Evolutionary conservation across 306 rosid species (phyloP), one percentile per base, ranked within the genome.

Genomic region (Styphnolobium japonicum): DNA sequence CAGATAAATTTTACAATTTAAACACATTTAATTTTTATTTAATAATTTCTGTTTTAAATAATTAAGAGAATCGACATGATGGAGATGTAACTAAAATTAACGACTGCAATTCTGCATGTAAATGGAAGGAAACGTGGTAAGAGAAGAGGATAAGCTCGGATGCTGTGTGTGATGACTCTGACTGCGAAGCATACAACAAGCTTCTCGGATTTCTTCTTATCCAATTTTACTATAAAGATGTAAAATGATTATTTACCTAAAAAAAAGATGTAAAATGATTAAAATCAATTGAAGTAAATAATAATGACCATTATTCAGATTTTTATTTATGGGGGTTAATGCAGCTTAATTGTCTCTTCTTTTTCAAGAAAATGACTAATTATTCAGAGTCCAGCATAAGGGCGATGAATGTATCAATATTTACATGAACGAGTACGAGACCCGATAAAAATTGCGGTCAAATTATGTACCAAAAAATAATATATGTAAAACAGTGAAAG

Each of bases 151-250:
- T 16, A 1, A 1, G 9, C 65, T 11, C 9, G 65, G 1, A 10
- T 25, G 4, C 16, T 25, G 10, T 58, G n/a, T 23, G 31, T 27
- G 31, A 27, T 27, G 1, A n/a, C n/a, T 15, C 19, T 52, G 29
- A 52, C 6, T n/a, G 33, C 9, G 31, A 4, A 12, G 18, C 64
- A 56, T 4, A 15, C 55, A n/a, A 8, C 45, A 39, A 39, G 10
- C 48, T 75, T 27, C 9, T 19, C 49, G 27, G 12, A n/a, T 78
- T 78, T 56, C n/a, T 43, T 79, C 49, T 79, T 16, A 68, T 57
- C 51, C 51, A 18, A 40, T 67, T 40, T 48, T 49, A 27, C 2
- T 27, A 27, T 27, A 1, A 27, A n/a, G n/a, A n/a, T n/a, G n/a
- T n/a, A n/a, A n/a, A n/a, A n/a, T n/a, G n/a, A n/a, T n/a, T n/a